Conservation (phyloP, 495 filamentous ascomycete genomes). For the Tuber umbilicatum region DNA sequence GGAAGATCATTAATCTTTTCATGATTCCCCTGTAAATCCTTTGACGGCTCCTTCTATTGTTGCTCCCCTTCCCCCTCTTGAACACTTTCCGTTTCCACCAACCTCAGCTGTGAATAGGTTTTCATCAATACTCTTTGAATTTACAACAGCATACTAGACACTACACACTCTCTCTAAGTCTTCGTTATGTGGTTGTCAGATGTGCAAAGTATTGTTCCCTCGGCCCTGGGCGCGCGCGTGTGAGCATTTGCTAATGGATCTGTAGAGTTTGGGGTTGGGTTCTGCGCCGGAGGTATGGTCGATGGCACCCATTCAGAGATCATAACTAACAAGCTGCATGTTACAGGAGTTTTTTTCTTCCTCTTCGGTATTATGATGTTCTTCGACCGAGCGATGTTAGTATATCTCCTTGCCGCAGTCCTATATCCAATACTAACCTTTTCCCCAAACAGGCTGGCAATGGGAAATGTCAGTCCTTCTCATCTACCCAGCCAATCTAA, state of each 20-base stretch:
- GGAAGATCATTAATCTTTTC: neutral
- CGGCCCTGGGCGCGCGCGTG: neutral
- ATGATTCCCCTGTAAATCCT: conserved; percentile 14
- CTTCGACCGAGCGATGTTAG: conserved; percentile 88
- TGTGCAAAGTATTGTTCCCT: conserved; percentile 64
- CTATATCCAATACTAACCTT: neutral
- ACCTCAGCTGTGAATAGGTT: neutral
- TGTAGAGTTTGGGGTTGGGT: conserved; percentile 86
- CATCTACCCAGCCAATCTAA: conserved; percentile 1
- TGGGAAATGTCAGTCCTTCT: conserved; percentile 65
- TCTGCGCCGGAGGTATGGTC: conserved; percentile 73
- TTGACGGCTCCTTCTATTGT: neutral
- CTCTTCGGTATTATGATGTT: conserved; percentile 89
- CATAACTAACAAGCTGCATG: conserved; percentile 23
- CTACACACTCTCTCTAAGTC: neutral
- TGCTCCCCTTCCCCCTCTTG: neutral
- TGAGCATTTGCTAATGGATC: conserved; percentile 35
- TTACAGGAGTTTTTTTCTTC: conserved; percentile 79
- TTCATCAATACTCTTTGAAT: neutral
- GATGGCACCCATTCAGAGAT: neutral
- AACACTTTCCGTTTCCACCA: neutral
- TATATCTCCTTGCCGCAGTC: neutral
- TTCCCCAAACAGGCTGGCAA: conserved; percentile 57
- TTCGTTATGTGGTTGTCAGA: conserved; percentile 86
- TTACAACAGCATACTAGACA: neutral